Base-by-base conservation (phyloP, 495 filamentous ascomycete genomes). In the Alectoria sarmentosa region DNA sequence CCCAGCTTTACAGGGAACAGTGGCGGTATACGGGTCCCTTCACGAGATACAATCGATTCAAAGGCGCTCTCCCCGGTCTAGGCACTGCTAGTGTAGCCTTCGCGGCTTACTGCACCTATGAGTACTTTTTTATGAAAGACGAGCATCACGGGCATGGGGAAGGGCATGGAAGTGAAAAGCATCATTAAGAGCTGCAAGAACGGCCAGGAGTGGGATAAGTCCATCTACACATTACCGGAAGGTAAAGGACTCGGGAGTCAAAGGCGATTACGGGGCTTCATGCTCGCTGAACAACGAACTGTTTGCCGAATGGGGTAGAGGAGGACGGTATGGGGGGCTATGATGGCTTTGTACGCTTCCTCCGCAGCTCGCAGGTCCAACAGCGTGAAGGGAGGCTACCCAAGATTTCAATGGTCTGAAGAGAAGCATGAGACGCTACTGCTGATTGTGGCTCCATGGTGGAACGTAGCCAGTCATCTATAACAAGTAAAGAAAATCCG, bases 11-110 rank as follows among this genome's bases (percentile, higher is more conserved):
- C 74, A 98, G 94, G 66, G 94, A 98, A 77, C 80, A 88, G 73
- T 98, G 94, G 94, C 86, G 94, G 70, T 97, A 95, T 79, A 85
- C 85, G 57, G 95, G 92, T 68, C 88, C 85, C 49, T 98, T 97
- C 82, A 86, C 86, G 63, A 84, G 93, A 61, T 89, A 77, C 75
- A 93, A 95, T 79, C 90, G 94, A 30, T 96, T 96, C 80, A 89
- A 84, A 76, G 79, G 84, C 63, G 78, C 85, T 62, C 88, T 98
- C 76, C 94, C 94, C 37, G 94, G 94, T 58, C 79, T 98, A 58
- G 95, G 94, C 55, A 94, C 90, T 66, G 94, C 91, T 8, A 88
- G 87, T 13, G 93, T 93, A 55, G 92, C 92, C 15, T 98, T 98
- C 75, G 86, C 87, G 42, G 86, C 77, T 58, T 98, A 98, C 78